phyloP scores from a whole-genome alignment of 495 filamentous ascomycete genomes.

The Sphaerosporella brunnea region DNA sequence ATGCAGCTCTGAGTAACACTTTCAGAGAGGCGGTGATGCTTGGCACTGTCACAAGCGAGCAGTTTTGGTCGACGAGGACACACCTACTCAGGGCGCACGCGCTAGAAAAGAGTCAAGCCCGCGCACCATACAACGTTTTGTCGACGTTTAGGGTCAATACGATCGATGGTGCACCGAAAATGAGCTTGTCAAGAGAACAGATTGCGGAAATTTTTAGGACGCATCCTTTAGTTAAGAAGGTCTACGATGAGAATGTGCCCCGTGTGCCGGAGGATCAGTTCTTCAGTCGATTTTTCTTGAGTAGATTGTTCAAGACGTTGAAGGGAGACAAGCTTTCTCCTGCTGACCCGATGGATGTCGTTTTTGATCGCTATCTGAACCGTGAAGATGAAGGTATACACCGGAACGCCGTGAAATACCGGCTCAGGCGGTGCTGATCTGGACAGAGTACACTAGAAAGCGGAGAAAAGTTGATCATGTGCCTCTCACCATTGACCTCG shows the following conservation, averaged over 20 bases:
- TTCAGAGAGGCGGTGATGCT: constrained; percentile 70
- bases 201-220: constrained; percentile 83
- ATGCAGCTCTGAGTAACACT: constrained; percentile 52
- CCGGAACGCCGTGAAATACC: no score
- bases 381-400: constrained; percentile 43
- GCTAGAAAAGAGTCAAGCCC: constrained; percentile 66
- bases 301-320: constrained; percentile 73
- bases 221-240: constrained; percentile 74
- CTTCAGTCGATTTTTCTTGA: constrained; percentile 84
- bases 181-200: constrained; percentile 82
- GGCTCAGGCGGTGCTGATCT: no score
- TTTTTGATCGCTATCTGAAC: constrained; percentile 72
- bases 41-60: constrained; percentile 56
- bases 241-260: constrained; percentile 87
- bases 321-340: constrained; percentile 72
- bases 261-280: constrained; percentile 63
- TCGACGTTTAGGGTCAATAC: constrained; percentile 70
- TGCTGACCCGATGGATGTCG: constrained; percentile 48
- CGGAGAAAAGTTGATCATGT: constrained; percentile 34
- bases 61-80: constrained; percentile 82
- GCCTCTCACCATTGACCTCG: constrained; percentile 76
- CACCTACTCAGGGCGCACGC: constrained; percentile 76
- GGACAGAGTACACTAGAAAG: constrained; percentile 18
- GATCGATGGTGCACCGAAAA: constrained; percentile 55
- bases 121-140: constrained; percentile 80